Conservation (phyloP, 2,329 filamentous ascomycete species). For the Aureobasidium lini region DNA sequence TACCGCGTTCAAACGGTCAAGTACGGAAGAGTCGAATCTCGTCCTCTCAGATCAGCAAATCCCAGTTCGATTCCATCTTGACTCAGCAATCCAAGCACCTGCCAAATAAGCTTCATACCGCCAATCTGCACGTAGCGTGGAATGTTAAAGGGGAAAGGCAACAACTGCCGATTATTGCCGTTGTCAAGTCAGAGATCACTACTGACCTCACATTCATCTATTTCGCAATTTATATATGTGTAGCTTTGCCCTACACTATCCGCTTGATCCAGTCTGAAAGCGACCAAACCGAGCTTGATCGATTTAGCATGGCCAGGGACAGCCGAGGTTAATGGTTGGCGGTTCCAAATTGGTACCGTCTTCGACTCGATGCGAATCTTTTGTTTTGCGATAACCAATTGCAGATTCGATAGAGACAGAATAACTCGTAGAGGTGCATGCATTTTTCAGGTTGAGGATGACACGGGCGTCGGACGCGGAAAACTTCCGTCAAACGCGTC, state of each 20-base stretch:
- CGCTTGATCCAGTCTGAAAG: neutral
- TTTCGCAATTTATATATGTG: neutral
- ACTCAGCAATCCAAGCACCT: neutral
- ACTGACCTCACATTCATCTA: slow-evolving; percentile 2
- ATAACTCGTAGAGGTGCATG: neutral
- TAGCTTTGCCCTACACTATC: neutral
- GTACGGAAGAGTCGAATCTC: neutral
- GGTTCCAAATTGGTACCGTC: neutral
- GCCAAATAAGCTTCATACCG: neutral
- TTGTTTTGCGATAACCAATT: neutral
- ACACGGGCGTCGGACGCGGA: neutral
- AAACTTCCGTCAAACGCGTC: neutral
- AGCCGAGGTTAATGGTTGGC: too few species aligned
- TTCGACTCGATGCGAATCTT: neutral
- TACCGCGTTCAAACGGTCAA: neutral
- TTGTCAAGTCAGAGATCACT: neutral
- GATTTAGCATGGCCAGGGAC: neutral
- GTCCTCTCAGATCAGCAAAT: neutral
- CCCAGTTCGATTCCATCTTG: neutral
- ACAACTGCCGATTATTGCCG: neutral
- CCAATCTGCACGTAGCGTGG: neutral
- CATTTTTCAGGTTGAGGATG: neutral
- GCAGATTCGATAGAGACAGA: neutral
- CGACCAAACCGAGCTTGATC: neutral
- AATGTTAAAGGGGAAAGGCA: neutral